Conservation (phyloP, 495 filamentous ascomycete species). For the Cairneyella variabilis region DNA sequence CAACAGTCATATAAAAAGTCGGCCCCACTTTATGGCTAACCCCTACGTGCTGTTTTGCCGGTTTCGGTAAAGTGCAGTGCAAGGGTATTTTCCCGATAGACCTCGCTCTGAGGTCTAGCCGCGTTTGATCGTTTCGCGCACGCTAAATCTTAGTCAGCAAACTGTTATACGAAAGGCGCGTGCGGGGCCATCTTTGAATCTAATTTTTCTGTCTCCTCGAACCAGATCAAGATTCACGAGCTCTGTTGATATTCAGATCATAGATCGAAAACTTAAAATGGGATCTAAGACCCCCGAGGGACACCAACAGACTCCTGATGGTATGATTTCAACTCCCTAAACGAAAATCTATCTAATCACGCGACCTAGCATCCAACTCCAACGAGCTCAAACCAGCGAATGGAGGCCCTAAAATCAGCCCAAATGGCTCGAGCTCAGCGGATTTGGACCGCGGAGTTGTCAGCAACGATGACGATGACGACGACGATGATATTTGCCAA, state of each 20-base stretch:
- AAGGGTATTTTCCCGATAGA: neutral
- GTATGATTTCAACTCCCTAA: neutral
- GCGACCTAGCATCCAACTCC: conserved; percentile 14
- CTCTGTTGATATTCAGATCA: neutral
- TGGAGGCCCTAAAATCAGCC: neutral
- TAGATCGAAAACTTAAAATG: conserved; percentile 8
- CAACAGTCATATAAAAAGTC: too few relatives aligned
- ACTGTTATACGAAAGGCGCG: neutral
- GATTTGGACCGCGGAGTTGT: conserved; percentile 23
- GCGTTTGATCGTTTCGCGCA: too few relatives aligned
- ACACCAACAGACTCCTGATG: conserved; percentile 22
- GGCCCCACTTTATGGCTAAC: too few relatives aligned
- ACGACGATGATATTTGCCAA: conserved; percentile 15
- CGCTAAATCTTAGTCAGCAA: neutral
- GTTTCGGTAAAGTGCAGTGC: neutral
- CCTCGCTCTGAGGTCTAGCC: too few relatives aligned
- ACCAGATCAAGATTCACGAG: neutral
- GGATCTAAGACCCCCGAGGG: conserved; percentile 24
- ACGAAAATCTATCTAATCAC: neutral
- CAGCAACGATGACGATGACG: conserved; percentile 21
- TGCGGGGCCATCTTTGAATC: neutral
- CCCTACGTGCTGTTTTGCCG: neutral
- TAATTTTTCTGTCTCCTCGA: neutral
- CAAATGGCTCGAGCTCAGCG: conserved; percentile 12
- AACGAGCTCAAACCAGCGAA: conserved; percentile 16